Evolutionary conservation across 192 early-diverging fungal species (phyloP).

Genomic region (Gryganskiella cystojenkinii): DNA sequence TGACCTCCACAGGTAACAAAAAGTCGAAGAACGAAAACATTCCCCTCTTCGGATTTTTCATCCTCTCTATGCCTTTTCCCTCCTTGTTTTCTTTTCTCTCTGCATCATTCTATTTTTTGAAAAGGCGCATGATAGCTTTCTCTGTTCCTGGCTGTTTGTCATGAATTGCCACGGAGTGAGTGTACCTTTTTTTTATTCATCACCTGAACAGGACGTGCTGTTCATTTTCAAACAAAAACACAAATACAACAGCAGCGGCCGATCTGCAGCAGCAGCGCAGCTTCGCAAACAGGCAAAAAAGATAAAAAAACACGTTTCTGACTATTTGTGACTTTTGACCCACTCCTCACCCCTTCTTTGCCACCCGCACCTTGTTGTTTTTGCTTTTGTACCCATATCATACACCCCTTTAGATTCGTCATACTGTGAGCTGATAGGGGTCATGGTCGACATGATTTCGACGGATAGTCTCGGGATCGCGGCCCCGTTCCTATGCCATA

Average conservation of each 20-base stretch:
- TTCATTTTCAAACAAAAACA: neutral
- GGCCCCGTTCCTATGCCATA: constrained; percentile 63
- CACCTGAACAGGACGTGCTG: neutral
- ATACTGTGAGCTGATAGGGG: constrained; percentile 55
- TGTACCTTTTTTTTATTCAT: neutral
- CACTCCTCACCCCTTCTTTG: constrained; percentile 1
- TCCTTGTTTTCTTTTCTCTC: too few relatives aligned
- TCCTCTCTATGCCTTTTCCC: neutral
- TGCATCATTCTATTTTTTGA: too few relatives aligned
- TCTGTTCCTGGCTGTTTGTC: too few relatives aligned
- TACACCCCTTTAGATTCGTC: constrained; percentile 43
- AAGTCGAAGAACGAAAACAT: neutral
- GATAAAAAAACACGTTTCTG: neutral
- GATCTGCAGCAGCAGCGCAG: neutral
- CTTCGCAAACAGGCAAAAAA: neutral
- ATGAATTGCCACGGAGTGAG: too few relatives aligned
- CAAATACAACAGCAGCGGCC: neutral
- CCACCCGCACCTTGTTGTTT: neutral
- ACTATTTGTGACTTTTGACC: too few relatives aligned
- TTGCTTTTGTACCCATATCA: neutral
- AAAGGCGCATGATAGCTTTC: too few relatives aligned
- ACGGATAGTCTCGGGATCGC: constrained; percentile 55
- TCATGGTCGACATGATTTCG: constrained; percentile 57
- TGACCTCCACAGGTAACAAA: constrained; percentile 36
- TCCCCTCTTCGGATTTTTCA: neutral